Conservation (phyloP, 441 rosid species). For the California macrophylla region DNA sequence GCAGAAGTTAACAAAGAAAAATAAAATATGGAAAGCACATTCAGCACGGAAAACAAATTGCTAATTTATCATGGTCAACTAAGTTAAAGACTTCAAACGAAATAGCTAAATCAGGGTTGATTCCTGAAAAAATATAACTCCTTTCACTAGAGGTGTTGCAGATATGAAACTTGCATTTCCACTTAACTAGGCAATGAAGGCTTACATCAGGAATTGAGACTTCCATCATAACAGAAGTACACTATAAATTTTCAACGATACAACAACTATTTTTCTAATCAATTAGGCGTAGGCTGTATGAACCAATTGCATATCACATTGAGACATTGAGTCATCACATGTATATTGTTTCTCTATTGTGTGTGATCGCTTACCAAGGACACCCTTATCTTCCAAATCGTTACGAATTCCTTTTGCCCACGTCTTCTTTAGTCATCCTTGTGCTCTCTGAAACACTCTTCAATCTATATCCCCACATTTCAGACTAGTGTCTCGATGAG, state of each 20-base stretch:
- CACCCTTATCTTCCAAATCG: not conserved
- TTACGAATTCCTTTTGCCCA: not conserved
- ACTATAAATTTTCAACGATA: no score
- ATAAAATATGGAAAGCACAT: not conserved
- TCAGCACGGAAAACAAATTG: not conserved
- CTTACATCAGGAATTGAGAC: not conserved
- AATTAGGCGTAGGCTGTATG: no score
- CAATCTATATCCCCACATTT: not conserved
- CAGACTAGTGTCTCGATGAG: not conserved
- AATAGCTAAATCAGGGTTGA: not conserved
- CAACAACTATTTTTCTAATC: no score
- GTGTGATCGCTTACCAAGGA: no score
- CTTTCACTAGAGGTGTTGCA: not conserved
- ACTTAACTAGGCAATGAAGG: not conserved
- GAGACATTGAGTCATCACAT: no score
- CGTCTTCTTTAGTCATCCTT: not conserved
- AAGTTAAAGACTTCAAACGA: not conserved
- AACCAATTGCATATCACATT: no score
- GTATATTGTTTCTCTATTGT: no score
- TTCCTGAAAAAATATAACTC: not conserved
- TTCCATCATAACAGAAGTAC: not conserved
- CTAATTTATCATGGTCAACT: not conserved
- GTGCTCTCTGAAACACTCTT: not conserved
- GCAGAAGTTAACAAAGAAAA: constrained; percentile 13
- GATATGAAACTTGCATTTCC: not conserved